Conservation (phyloP, 164 flowering plant genomes). For the Magnolia kwangsiensis region DNA sequence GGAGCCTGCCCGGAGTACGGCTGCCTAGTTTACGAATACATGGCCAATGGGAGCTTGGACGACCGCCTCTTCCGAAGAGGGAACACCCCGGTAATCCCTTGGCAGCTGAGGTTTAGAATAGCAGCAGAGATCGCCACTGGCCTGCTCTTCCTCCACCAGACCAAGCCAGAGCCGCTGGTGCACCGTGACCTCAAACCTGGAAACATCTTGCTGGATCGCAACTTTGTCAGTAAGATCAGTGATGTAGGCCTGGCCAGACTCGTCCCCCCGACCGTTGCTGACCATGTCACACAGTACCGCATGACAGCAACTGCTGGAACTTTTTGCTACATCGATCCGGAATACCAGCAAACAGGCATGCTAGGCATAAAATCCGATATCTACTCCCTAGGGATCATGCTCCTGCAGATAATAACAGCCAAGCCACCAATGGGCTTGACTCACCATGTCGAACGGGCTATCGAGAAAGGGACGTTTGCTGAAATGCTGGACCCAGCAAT, state of each 20-base stretch:
- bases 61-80: slow-evolving; percentile 62
- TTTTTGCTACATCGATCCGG: slow-evolving; percentile 78
- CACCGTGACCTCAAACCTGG: slow-evolving; percentile 77
- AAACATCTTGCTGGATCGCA: slow-evolving; percentile 62
- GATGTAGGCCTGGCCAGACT: slow-evolving; percentile 76
- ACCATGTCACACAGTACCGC: slow-evolving; percentile 58
- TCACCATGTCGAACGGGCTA: slow-evolving; percentile 49
- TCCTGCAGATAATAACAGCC: slow-evolving; percentile 62
- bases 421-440: slow-evolving; percentile 68
- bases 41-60: slow-evolving; percentile 74
- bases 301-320: slow-evolving; percentile 76
- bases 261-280: slow-evolving; percentile 56
- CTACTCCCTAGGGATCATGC: slow-evolving; percentile 67
- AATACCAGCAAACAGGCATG: slow-evolving; percentile 80
- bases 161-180: slow-evolving; percentile 73
- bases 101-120: slow-evolving; percentile 60
- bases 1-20: slow-evolving; percentile 81
- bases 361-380: slow-evolving; percentile 67
- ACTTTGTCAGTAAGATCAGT: slow-evolving; percentile 66
- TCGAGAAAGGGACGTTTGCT: slow-evolving; percentile 53
- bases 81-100: slow-evolving; percentile 44
- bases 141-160: slow-evolving; percentile 71
- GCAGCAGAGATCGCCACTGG: slow-evolving; percentile 68
- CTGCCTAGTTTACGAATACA: slow-evolving; percentile 70
- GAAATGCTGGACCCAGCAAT: slow-evolving; percentile 56